A percentile compares a stretch with the other conserved stretches of the same genome.
Evolutionary conservation across 2,329 filamentous ascomycete genomes (phyloP).

Genomic region (Colletotrichum tofieldiae): DNA sequence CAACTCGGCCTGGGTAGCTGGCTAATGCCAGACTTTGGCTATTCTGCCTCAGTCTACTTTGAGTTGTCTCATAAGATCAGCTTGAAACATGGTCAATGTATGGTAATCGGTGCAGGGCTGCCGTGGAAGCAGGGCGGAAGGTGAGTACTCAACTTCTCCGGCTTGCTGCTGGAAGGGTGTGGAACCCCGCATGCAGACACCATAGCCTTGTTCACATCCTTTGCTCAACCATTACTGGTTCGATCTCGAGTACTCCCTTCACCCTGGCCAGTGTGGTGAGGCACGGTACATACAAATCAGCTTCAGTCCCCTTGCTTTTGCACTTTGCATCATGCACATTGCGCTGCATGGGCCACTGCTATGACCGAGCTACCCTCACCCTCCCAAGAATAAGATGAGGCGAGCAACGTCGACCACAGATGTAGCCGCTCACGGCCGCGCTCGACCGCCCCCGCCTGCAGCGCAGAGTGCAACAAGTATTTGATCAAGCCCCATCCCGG

Average conservation of each 20-base stretch:
- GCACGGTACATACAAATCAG: constrained; percentile 15
- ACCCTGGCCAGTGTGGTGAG: constrained; percentile 7
- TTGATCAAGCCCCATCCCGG: constrained; percentile 36
- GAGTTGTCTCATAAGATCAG: constrained; percentile 37
- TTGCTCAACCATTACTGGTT: constrained; percentile 28
- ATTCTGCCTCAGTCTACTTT: constrained; percentile 17
- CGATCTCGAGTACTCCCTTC: constrained; percentile 7
- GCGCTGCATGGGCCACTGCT: constrained; percentile 16
- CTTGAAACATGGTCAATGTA: constrained; percentile 31
- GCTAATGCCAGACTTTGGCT: background rate
- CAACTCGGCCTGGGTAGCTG: constrained; percentile 1
- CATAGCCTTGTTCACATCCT: constrained; percentile 31
- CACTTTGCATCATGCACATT: constrained; percentile 32
- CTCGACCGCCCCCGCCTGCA: constrained; percentile 19
- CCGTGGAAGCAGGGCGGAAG: constrained; percentile 41
- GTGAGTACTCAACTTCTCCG: constrained; percentile 11
- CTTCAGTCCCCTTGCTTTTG: constrained; percentile 25
- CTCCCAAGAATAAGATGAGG: constrained; percentile 34
- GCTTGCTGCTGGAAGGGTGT: constrained; percentile 21
- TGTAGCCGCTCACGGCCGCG: constrained; percentile 21
- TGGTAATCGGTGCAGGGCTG: constrained; percentile 37
- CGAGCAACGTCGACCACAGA: constrained; percentile 32
- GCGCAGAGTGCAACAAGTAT: constrained; percentile 26
- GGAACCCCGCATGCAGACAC: constrained; percentile 34
- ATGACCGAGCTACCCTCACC: background rate